Evolutionary conservation across 1,284 basidiomycete genomes (phyloP).

Genomic region (Takashimella koratensis): DNA sequence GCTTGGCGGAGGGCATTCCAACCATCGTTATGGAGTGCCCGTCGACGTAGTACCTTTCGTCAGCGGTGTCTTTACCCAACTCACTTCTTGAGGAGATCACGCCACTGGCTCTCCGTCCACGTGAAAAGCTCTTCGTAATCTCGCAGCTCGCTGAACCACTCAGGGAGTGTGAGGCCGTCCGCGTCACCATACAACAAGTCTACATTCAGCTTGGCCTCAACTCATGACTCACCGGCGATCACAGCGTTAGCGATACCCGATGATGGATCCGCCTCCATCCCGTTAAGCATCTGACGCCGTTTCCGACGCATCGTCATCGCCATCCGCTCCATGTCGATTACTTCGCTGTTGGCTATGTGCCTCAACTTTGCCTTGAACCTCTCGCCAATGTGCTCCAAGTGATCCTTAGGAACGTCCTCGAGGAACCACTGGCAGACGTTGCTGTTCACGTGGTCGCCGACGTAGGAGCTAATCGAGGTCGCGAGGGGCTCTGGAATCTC

Average conservation of each 20-base stretch:
- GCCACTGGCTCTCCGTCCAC: constrained; percentile 79
- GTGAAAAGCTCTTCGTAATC: constrained; percentile 63
- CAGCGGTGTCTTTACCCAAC: no score
- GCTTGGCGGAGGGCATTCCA: constrained; percentile 82
- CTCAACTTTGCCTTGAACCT: constrained; percentile 68
- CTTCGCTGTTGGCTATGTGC: constrained; percentile 64
- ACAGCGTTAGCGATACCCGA: constrained; percentile 53
- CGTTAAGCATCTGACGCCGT: constrained; percentile 62
- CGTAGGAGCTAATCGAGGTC: constrained; percentile 80
- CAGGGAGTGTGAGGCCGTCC: constrained; percentile 74
- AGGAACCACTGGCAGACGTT: constrained; percentile 74
- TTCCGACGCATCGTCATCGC: constrained; percentile 80
- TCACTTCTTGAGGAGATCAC: constrained; percentile 70
- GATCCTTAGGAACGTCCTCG: constrained; percentile 77
- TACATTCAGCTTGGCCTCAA: constrained; percentile 11
- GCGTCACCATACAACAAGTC: constrained; percentile 86
- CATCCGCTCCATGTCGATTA: constrained; percentile 92
- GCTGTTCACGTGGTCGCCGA: constrained; percentile 70
- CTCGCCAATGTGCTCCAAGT: constrained; percentile 67
- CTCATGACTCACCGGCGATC: constrained; percentile 55
- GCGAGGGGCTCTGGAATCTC: constrained; percentile 88
- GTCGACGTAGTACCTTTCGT: constrained; percentile 69
- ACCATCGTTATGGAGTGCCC: constrained; percentile 67
- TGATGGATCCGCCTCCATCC: constrained; percentile 43
- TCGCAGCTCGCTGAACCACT: constrained; percentile 73